Percentiles rank a stretch among this genome's conserved stretches.
Evolutionary conservation across 768 basidiomycete species (phyloP).

Genomic region (Jaapia argillacea): DNA sequence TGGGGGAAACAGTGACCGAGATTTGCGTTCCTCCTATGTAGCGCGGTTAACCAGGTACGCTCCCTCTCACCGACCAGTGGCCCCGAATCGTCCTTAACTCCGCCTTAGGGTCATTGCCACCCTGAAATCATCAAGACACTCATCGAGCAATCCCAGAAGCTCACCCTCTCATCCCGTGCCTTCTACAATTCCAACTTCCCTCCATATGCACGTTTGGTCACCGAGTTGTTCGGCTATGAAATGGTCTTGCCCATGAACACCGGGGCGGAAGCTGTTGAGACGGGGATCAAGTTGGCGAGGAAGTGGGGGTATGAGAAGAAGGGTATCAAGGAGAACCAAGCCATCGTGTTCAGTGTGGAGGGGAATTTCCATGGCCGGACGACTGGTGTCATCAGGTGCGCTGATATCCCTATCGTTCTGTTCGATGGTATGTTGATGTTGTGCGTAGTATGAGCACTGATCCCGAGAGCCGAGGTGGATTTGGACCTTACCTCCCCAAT

Average conservation of each 20-base stretch:
- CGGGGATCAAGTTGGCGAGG: conserved; percentile 87
- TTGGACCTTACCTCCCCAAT: conserved; percentile 82
- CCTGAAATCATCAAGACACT: conserved; percentile 78
- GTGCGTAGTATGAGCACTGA: conserved; percentile 81
- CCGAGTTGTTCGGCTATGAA: conserved; percentile 80
- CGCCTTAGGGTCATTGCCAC: conserved; percentile 94
- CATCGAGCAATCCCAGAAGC: conserved; percentile 73
- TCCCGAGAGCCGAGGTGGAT: conserved; percentile 76
- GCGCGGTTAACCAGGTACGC: conserved; percentile 91
- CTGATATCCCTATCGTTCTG: conserved; percentile 10
- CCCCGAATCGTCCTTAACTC: conserved; percentile 18
- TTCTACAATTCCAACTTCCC: conserved; percentile 94
- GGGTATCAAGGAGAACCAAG: conserved; percentile 70
- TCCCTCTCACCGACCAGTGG: too few species aligned
- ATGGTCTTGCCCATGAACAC: conserved; percentile 99
- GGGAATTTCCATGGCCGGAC: conserved; percentile 98
- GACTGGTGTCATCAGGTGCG: conserved; percentile 71
- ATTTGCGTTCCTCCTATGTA: conserved; percentile 18
- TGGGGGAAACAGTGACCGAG: conserved; percentile 2
- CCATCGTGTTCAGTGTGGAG: conserved; percentile 75
- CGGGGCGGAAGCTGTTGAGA: conserved; percentile 97
- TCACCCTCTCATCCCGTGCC: conserved; percentile 91
- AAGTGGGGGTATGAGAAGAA: conserved; percentile 96
- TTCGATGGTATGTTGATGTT: conserved; percentile 3
- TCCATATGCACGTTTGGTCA: conserved; percentile 79